phyloP scores from a whole-genome alignment of 441 rosid species.

The Adansonia grandidieri region DNA sequence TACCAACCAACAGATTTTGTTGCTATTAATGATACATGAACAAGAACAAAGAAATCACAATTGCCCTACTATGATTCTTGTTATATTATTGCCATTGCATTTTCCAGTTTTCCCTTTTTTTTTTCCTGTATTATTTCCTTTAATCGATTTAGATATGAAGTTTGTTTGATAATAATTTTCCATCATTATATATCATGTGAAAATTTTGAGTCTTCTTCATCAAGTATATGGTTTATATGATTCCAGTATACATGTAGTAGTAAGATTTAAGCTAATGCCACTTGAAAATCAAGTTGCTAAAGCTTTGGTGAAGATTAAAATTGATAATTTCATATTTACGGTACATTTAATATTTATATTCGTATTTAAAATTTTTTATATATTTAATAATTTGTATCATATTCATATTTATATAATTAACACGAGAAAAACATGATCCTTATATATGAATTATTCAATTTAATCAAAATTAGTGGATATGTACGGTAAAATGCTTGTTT shows the following conservation, averaged over 20 bases:
- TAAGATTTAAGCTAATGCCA: neutral
- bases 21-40: slow-evolving; percentile 4
- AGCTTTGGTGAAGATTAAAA: neutral
- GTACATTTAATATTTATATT: too few species aligned
- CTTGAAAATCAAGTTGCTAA: neutral
- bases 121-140: neutral
- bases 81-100: neutral
- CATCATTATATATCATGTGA: slow-evolving; percentile 4
- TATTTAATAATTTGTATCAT: too few species aligned
- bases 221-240: neutral
- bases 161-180: slow-evolving; percentile 9
- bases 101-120: neutral
- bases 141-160: neutral
- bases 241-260: neutral
- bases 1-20: slow-evolving; percentile 37
- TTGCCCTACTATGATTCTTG: neutral
- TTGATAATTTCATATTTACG: too few species aligned
- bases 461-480: neutral
- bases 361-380: too few species aligned
- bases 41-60: slow-evolving; percentile 20
- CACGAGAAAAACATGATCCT: too few species aligned
- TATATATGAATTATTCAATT: too few species aligned
- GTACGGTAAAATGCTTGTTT: too few species aligned
- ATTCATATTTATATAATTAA: too few species aligned
- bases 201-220: neutral